phyloP scores from a whole-genome alignment of 805 yeast species.

The Pichia heedii region DNA sequence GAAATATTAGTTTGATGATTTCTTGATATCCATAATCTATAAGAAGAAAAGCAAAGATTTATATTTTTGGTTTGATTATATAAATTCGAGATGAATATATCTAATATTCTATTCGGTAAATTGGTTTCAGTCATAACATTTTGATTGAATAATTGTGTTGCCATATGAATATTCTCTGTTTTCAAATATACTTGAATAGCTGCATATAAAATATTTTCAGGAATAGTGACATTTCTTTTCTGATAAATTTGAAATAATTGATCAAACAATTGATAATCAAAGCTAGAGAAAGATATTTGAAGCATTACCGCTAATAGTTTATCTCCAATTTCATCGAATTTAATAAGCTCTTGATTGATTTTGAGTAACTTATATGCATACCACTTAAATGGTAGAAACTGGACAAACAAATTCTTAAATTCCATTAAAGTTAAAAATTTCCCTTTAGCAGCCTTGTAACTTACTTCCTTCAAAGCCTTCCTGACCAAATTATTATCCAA shows the following conservation, averaged over 20 bases:
- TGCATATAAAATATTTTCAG: conserved; percentile 11
- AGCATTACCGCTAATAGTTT: conserved; percentile 14
- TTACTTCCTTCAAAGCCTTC: conserved; percentile 7
- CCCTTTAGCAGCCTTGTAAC: conserved; percentile 2
- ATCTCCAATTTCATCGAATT: conserved; percentile 11
- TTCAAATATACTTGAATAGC: conserved; percentile 21
- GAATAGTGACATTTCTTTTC: conserved; percentile 8
- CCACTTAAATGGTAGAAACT: conserved; percentile 9
- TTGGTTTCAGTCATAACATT: conserved; percentile 17
- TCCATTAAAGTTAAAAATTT: conserved; percentile 16
- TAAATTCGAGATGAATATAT: conserved; percentile 17
- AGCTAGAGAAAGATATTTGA: conserved; percentile 13
- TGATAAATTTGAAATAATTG: conserved; percentile 15
- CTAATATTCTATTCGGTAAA: conserved; percentile 14
- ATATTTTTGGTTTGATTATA: conserved; percentile 15
- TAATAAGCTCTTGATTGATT: conserved; percentile 14
- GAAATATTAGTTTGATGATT: conserved; percentile 10
- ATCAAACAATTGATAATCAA: conserved; percentile 19
- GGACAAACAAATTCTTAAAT: conserved; percentile 18
- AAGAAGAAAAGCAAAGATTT: conserved; percentile 17
- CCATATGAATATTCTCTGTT: conserved; percentile 20
- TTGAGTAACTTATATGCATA: conserved; percentile 15
- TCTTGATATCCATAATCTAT: conserved; percentile 21
- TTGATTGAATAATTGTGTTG: conserved; percentile 23
- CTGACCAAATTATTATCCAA: too few relatives aligned